Base-by-base conservation (phyloP, 2,329 filamentous ascomycete genomes). In the Penicillium sp. region DNA sequence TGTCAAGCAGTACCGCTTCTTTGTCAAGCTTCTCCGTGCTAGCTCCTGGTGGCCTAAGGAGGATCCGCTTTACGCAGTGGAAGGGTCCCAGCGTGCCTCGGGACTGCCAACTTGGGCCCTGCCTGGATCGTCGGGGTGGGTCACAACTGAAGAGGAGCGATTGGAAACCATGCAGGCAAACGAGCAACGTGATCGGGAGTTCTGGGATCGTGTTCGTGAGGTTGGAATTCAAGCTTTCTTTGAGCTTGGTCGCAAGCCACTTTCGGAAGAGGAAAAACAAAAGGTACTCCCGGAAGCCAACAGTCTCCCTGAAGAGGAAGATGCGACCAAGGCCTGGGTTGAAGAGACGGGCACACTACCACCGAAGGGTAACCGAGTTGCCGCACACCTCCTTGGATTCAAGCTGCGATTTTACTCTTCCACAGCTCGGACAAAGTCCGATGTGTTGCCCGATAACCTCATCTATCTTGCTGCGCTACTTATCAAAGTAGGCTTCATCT, bases 401-500 rank as follows among this genome's bases (percentile, higher is more conserved):
- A 99, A 99, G 76, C 84, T 99, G 50, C 90, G 91, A 14, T 99
- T 96, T 74, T 99, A 99, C 71, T 90, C 91, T 42, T 96, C 91
- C 0, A 81, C 87, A 27, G 87, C 89, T 35, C 86, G 93, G 55
- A 86, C 90, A 58, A 83, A 87, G 53, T 80, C 84, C 1, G 95
- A 98, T 68, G 82, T 87, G 3, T 81, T 98, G 2, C 95, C 95
- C 0, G 90, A 95, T 39, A 99, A 99, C 66, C 82, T 99, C 3
- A 91, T 98, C 29, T 96, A 95, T 65, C 84, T 99, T 19, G 89
- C 93, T 0, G 93, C 95, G 1, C 83, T 98, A 33, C 84, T 99
- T 29, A 93, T 99, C 76, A 99, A 99, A 76, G 90, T 97, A 63
- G 96, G 95, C 1, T 99, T 99, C 73, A 91, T 99, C 58, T 97